These are phyloP conservation scores for Sugiyamaella grinbergsii DNA, from an alignment of 1,139 yeast species.

Conservation along the genomic window DNA sequence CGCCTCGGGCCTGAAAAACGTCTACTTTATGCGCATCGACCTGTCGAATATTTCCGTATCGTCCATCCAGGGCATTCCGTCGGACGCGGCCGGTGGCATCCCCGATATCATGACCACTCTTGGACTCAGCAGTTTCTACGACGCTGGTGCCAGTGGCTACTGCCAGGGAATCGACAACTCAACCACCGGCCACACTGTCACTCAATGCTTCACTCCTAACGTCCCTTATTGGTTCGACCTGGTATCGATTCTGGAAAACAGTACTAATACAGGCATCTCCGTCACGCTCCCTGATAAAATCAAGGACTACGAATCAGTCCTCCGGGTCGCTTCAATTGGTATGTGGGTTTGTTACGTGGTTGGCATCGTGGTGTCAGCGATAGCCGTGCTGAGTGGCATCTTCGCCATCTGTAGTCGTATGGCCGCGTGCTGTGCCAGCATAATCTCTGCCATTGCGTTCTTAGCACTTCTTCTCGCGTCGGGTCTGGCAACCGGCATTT, in stretches of 20 bases:
- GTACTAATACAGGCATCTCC: conserved; percentile 41
- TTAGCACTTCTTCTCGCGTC: conserved; percentile 39
- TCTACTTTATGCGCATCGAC: conserved; percentile 49
- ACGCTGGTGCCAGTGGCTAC: conserved; percentile 72
- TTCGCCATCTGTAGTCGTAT: conserved; percentile 44
- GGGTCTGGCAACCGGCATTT: conserved; percentile 52
- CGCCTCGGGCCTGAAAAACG: conserved; percentile 42
- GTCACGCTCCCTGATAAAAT: conserved; percentile 43
- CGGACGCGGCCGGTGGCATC: conserved; percentile 23
- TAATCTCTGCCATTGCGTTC: conserved; percentile 41
- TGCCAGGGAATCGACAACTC: conserved; percentile 56
- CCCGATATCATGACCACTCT: conserved; percentile 37
- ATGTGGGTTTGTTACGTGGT: conserved; percentile 52
- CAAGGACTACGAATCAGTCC: conserved; percentile 42
- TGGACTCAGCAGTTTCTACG: conserved; percentile 63
- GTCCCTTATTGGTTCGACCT: conserved; percentile 68
- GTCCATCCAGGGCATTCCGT: conserved; percentile 29
- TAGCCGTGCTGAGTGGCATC: conserved; percentile 48
- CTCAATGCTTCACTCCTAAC: conserved; percentile 43
- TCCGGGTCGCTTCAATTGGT: conserved; percentile 47
- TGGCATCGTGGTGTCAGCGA: conserved; percentile 46
- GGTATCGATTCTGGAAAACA: conserved; percentile 49
- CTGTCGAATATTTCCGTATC: conserved; percentile 36
- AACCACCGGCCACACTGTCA: conserved; percentile 31
- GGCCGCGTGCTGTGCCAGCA: conserved; percentile 42